Evolutionary conservation across 2,329 filamentous ascomycete species (phyloP), one percentile per base, ranked within the genome.

Genomic region (Chaetomium sp.): DNA sequence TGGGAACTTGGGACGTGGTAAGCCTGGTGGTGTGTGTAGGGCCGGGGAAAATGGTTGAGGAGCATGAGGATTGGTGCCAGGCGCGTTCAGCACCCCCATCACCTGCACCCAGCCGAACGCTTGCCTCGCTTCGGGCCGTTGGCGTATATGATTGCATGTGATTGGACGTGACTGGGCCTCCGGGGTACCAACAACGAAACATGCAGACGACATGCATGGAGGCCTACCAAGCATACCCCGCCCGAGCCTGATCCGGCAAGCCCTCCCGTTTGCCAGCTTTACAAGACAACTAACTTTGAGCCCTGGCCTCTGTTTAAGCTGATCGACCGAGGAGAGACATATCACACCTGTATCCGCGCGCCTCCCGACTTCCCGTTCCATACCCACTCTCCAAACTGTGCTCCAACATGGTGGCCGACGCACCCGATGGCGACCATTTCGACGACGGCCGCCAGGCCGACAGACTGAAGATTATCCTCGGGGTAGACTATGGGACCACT

Each of bases 401-500:
- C n/a, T 38, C 34, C n/a, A 38, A 27, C n/a, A 50, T 50, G 48
- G 48, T 50, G 27, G 48, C 37, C 27, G 38, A 50, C 19, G 9
- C 48, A 4, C 48, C 38, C 32, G 6, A 10, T 1, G 5, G 11
- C 27, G 11, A 2, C 4, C 6, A 4, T 19, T 32, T 12, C 10
- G 38, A 27, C 35, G 46, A 38, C 35, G 4, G 12, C n/a, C 3
- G 14, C 1, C 14, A 6, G n/a, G 9, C 38, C 11, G 48, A 12
- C 7, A 50, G 48, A 7, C 12, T 50, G 27, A 50, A 50, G 37
- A 50, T 50, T 10, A 50, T 50, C 12, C 32, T 50, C 5, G 48
- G 48, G 2, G 32, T 50, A 3, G 48, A 50, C 38, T 50, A 50
- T 14, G 48, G 48, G 27, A 50, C 48, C 48, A 50, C 48, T 8